These are phyloP conservation scores for Schizophyllum amplum DNA, from an alignment of 1,284 basidiomycete species.

Conservation along the genomic window DNA sequence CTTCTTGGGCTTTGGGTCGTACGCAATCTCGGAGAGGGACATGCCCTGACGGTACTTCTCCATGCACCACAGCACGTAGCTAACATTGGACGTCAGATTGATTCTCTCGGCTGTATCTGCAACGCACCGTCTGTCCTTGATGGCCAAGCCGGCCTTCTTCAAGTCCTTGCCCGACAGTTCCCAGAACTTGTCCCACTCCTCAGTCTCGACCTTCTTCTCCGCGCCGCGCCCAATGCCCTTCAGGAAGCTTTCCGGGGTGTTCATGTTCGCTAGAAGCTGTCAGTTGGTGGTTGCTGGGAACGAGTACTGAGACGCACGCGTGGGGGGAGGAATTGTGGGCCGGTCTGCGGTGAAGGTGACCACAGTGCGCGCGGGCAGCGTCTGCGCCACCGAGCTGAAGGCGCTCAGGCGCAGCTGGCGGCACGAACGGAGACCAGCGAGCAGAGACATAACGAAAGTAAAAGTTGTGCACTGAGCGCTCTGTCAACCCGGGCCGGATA, in stretches of 20 bases:
- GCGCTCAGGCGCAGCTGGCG: not conserved
- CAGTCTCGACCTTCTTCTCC: slow-evolving; percentile 50
- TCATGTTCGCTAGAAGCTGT: slow-evolving; percentile 21
- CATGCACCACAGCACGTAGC: slow-evolving; percentile 79
- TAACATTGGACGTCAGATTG: slow-evolving; percentile 20
- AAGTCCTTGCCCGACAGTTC: slow-evolving; percentile 45
- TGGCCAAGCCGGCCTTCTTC: slow-evolving; percentile 52
- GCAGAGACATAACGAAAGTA: not conserved
- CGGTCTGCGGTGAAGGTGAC: not conserved
- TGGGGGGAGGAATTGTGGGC: not conserved
- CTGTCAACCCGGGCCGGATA: no score
- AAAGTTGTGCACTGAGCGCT: no score
- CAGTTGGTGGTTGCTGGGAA: no score
- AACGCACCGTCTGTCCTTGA: not conserved
- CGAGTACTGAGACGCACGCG: not conserved
- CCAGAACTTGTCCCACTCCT: slow-evolving; percentile 67
- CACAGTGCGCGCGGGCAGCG: not conserved
- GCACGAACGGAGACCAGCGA: not conserved
- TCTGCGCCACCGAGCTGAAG: not conserved
- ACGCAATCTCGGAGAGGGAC: slow-evolving; percentile 50
- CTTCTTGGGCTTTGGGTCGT: slow-evolving; percentile 60
- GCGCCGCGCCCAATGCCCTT: slow-evolving; percentile 60
- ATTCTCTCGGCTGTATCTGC: not conserved
- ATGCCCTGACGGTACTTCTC: slow-evolving; percentile 62
- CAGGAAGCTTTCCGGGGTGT: slow-evolving; percentile 55